A percentile compares a stretch with the other conserved stretches of the same genome.
Evolutionary conservation across 75 land plant species (phyloP).

Genomic region (Pinus tabuliformis): DNA sequence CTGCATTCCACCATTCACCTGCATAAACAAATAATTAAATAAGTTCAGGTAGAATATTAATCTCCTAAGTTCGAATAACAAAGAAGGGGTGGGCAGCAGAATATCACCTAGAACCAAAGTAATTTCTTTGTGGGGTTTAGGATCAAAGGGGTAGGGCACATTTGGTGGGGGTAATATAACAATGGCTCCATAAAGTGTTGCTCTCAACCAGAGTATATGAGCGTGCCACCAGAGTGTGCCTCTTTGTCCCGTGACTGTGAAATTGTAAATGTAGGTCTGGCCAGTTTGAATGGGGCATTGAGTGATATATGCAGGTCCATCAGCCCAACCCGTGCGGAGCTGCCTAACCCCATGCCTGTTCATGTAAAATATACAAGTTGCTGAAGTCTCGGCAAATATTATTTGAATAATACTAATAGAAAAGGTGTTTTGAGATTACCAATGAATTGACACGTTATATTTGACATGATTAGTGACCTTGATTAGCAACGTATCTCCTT

Average conservation of each 20-base stretch:
- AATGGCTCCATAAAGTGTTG: slow-evolving; percentile 37
- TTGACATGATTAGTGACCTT: slow-evolving; percentile 28
- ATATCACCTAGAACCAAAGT: slow-evolving; percentile 24
- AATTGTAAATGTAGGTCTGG: slow-evolving; percentile 19
- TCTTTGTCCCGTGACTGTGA: slow-evolving; percentile 26
- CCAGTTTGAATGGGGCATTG: slow-evolving; percentile 33
- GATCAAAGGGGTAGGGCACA: slow-evolving; percentile 22
- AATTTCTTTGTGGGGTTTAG: slow-evolving; percentile 19
- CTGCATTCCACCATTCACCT: slow-evolving; percentile 92
- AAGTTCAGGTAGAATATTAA: not conserved
- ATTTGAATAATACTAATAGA: not conserved
- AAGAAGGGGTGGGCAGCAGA: not conserved
- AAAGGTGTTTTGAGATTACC: slow-evolving; percentile 6
- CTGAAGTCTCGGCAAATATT: not conserved
- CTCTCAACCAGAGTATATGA: slow-evolving; percentile 37
- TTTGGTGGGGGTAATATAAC: slow-evolving; percentile 24
- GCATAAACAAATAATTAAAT: not conserved
- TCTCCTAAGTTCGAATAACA: not conserved
- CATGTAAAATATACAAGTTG: not conserved
- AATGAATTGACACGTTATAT: slow-evolving; percentile 29
- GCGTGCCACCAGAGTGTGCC: slow-evolving; percentile 49
- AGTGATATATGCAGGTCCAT: slow-evolving; percentile 43
- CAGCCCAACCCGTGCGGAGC: slow-evolving; percentile 27
- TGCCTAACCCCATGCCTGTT: slow-evolving; percentile 46
- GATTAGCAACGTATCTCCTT: slow-evolving; percentile 23